Conservation (phyloP, 2,329 filamentous ascomycete genomes). For the Hypoxylon sp. region DNA sequence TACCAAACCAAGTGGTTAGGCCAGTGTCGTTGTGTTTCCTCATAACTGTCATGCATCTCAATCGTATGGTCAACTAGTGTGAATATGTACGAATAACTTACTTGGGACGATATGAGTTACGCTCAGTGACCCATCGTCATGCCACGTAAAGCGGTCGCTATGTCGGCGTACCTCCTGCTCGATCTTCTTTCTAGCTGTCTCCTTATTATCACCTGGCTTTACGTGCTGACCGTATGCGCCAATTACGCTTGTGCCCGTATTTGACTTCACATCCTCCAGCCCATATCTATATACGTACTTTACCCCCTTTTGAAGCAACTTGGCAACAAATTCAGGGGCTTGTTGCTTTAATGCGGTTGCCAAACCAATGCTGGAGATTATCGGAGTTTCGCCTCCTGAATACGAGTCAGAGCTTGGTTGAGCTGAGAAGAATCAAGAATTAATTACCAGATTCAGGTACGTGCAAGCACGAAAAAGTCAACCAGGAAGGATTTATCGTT, state of each 20-base stretch:
- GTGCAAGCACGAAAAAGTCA: slow-evolving; percentile 53
- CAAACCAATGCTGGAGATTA: slow-evolving; percentile 53
- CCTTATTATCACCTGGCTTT: slow-evolving; percentile 46
- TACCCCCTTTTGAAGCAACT: slow-evolving; percentile 51
- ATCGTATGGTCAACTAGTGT: not conserved
- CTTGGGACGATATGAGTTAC: slow-evolving; percentile 55
- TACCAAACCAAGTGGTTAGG: slow-evolving; percentile 54
- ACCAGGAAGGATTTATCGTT: slow-evolving; percentile 56
- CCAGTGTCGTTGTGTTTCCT: slow-evolving; percentile 51
- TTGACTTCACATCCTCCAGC: slow-evolving; percentile 49
- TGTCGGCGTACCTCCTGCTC: slow-evolving; percentile 55
- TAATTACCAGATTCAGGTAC: slow-evolving; percentile 44
- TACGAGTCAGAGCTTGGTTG: slow-evolving; percentile 6
- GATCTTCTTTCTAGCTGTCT: slow-evolving; percentile 48
- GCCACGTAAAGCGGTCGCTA: slow-evolving; percentile 54
- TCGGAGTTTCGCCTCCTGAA: slow-evolving; percentile 56
- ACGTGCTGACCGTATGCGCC: slow-evolving; percentile 55
- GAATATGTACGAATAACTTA: slow-evolving; percentile 31
- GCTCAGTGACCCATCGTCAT: slow-evolving; percentile 56
- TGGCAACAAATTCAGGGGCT: slow-evolving; percentile 52
- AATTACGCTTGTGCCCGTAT: slow-evolving; percentile 53
- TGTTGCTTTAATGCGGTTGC: slow-evolving; percentile 49
- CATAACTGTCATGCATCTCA: slow-evolving; percentile 46
- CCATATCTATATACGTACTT: slow-evolving; percentile 55
- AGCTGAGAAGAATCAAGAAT: not conserved